phyloP scores from a whole-genome alignment of 345 rosid genomes.

The Murraya paniculata region DNA sequence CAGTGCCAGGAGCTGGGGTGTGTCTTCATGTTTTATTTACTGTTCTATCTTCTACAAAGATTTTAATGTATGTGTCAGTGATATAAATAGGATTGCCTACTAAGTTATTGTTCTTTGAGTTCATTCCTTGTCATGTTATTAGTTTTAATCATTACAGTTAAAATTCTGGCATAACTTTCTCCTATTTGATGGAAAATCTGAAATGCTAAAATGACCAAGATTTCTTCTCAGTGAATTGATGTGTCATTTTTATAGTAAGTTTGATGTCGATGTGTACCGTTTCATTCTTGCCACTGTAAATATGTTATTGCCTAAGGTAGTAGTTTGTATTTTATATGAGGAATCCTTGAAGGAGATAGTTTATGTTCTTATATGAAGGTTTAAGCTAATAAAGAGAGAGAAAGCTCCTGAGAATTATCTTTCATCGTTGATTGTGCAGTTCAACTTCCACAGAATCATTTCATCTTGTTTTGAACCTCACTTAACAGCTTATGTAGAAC shows the following conservation, averaged over 20 bases:
- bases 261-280: background rate
- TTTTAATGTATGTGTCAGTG: background rate
- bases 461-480: conserved; percentile 99
- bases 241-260: background rate
- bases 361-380: background rate
- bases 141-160: background rate
- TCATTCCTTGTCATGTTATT: background rate
- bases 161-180: background rate
- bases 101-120: background rate
- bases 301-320: background rate
- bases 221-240: background rate
- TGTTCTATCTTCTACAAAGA: background rate
- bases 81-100: background rate
- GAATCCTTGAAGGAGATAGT: background rate
- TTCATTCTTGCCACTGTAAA: background rate
- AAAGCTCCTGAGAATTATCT: conserved; percentile 6
- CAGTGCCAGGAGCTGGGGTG: conserved; percentile 99
- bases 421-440: conserved; percentile 52
- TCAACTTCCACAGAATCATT: conserved; percentile 94
- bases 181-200: background rate
- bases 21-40: conserved; percentile 16
- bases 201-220: background rate
- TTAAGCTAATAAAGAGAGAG: conserved; percentile 10
- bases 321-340: background rate
- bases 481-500: conserved; percentile 74